These are phyloP conservation scores for Mycena maculata DNA, from an alignment of 768 basidiomycete genomes.

Conservation along the genomic window DNA sequence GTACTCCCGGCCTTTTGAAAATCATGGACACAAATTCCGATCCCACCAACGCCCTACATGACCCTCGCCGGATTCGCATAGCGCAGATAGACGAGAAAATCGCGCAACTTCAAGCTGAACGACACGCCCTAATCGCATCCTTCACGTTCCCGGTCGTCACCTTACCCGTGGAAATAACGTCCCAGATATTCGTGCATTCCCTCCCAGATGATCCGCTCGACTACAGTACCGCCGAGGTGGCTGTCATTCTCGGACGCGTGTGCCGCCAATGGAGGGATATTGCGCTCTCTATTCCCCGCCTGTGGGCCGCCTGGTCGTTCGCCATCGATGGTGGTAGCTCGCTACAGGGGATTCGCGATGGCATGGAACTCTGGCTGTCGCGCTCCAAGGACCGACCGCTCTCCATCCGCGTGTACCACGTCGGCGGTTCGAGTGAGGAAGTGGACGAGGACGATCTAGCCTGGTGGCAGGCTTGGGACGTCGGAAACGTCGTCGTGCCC, in stretches of 20 bases:
- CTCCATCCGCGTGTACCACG: conserved; percentile 9
- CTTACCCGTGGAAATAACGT: conserved; percentile 21
- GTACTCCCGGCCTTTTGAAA: no score
- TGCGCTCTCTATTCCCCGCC: conserved; percentile 7
- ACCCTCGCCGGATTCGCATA: neutral
- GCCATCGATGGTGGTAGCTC: conserved; percentile 6
- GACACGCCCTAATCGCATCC: neutral
- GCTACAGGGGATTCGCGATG: neutral
- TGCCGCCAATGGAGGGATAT: conserved; percentile 25
- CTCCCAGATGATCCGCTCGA: conserved; percentile 13
- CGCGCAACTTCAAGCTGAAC: conserved; percentile 7
- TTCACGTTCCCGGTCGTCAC: conserved; percentile 16
- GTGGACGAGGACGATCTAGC: neutral
- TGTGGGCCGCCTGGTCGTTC: conserved; percentile 17
- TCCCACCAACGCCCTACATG: no score
- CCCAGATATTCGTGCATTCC: conserved; percentile 19
- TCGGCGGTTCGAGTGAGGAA: neutral
- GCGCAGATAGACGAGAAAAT: neutral
- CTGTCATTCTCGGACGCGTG: neutral
- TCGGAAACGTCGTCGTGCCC: neutral
- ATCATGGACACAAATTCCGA: no score
- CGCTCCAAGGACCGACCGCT: conserved; percentile 20
- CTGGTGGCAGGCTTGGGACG: conserved; percentile 6
- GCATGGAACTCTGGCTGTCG: conserved; percentile 4
- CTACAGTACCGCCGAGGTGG: neutral